Percentiles rank a stretch among this genome's conserved stretches.
phyloP scores from a whole-genome alignment of 306 rosid genomes.

The Carpinus viminea region DNA sequence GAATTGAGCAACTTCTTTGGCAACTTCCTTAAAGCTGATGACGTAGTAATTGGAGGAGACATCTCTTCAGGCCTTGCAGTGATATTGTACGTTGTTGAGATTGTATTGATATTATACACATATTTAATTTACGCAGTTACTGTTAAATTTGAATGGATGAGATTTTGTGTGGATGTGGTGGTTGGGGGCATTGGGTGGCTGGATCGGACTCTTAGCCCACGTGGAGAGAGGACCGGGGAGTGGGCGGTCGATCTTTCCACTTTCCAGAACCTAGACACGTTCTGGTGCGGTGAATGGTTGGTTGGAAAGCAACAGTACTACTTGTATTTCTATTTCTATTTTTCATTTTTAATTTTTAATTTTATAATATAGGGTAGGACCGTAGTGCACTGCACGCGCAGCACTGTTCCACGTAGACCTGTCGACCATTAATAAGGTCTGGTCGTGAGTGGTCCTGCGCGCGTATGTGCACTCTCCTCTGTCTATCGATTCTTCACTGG shows the following conservation, averaged over 20 bases:
- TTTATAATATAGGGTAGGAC: too few species aligned
- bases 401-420: too few species aligned
- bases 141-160: not conserved
- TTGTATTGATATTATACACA: not conserved
- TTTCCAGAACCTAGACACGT: constrained; percentile 22
- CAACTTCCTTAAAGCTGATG: too few species aligned
- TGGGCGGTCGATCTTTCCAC: constrained; percentile 25
- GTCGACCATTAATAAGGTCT: too few species aligned
- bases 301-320: constrained; percentile 7
- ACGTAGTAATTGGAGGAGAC: too few species aligned
- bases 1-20: too few species aligned
- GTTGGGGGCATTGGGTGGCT: too few species aligned
- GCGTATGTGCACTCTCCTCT: too few species aligned
- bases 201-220: constrained; percentile 27
- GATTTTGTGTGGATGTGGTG: not conserved
- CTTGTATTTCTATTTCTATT: not conserved
- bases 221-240: constrained; percentile 16
- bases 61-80: too few species aligned
- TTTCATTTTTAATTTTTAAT: not conserved
- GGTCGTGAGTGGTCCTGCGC: too few species aligned
- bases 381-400: too few species aligned
- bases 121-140: not conserved
- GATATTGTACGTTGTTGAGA: not conserved
- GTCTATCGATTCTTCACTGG: too few species aligned
- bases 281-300: constrained; percentile 39